Evolutionary conservation across 495 filamentous ascomycete species (phyloP).

Genomic region (Cercophora samala): DNA sequence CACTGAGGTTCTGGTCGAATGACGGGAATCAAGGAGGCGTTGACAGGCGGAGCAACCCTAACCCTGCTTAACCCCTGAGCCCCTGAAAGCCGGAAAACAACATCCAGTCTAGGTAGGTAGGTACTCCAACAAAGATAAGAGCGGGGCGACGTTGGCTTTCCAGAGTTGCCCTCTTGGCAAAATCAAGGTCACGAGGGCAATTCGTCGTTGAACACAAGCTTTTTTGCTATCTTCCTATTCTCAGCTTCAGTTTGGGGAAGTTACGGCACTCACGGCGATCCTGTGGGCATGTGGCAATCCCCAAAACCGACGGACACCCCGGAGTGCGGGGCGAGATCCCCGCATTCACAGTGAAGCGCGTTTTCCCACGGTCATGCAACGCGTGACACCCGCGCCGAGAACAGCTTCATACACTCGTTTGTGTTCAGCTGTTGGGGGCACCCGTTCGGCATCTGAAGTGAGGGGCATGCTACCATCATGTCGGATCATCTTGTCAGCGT

Average conservation of each 20-base stretch:
- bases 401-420: not conserved
- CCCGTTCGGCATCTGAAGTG: not conserved
- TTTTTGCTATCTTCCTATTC: not conserved
- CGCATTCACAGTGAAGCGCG: not conserved
- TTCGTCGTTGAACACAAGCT: not conserved
- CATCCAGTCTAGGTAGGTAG: not conserved
- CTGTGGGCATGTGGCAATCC: not conserved
- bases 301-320: not conserved
- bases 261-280: not conserved
- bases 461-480: not conserved
- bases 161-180: not conserved
- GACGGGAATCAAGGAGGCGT: no score
- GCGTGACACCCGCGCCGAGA: not conserved
- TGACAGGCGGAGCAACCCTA: not conserved
- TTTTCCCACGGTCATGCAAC: not conserved
- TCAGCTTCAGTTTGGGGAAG: not conserved
- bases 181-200: not conserved
- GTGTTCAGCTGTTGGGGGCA: not conserved
- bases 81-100: not conserved
- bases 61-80: not conserved
- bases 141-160: no score
- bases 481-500: not conserved
- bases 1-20: no score
- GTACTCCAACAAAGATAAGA: not conserved
- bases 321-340: not conserved